A percentile compares a stretch with the other conserved stretches of the same genome.
Evolutionary conservation across 768 basidiomycete species (phyloP).

Genomic region (Cubamyces lactineus): DNA sequence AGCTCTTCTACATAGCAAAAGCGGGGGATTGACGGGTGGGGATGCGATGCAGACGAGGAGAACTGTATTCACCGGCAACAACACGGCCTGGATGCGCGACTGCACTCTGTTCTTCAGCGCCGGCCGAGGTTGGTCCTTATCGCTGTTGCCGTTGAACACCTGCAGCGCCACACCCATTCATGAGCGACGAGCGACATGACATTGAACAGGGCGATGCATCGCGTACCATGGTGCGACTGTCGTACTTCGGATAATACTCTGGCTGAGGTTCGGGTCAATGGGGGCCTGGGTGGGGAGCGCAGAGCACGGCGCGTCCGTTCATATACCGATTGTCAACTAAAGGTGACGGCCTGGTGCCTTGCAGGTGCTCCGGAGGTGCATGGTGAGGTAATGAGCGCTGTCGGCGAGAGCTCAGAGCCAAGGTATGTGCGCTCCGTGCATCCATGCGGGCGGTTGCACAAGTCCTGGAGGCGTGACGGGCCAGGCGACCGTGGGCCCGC

Average conservation of each 20-base stretch:
- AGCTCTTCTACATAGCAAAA: not conserved
- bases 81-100: slow-evolving; percentile 26
- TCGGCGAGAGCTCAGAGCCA: slow-evolving; percentile 12
- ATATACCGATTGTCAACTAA: slow-evolving; percentile 23
- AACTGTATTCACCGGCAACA: slow-evolving; percentile 29
- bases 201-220: not conserved
- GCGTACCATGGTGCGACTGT: slow-evolving; percentile 26
- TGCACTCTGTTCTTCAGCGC: slow-evolving; percentile 29
- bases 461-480: slow-evolving; percentile 3
- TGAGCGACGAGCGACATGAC: slow-evolving; percentile 14
- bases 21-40: not conserved
- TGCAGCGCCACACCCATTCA: slow-evolving; percentile 7
- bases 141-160: slow-evolving; percentile 21
- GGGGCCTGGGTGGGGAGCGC: slow-evolving; percentile 26
- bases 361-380: slow-evolving; percentile 23
- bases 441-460: not conserved
- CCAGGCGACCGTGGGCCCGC: slow-evolving; percentile 4
- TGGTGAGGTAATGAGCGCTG: not conserved
- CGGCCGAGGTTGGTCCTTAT: slow-evolving; percentile 30
- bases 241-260: slow-evolving; percentile 31
- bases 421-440: not conserved
- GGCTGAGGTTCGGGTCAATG: slow-evolving; percentile 32
- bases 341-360: slow-evolving; percentile 20
- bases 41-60: slow-evolving; percentile 17
- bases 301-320: slow-evolving; percentile 17